Evolutionary conservation across 73 alveolate species (phyloP).

Genomic region (Tetrahymena thermophila): DNA sequence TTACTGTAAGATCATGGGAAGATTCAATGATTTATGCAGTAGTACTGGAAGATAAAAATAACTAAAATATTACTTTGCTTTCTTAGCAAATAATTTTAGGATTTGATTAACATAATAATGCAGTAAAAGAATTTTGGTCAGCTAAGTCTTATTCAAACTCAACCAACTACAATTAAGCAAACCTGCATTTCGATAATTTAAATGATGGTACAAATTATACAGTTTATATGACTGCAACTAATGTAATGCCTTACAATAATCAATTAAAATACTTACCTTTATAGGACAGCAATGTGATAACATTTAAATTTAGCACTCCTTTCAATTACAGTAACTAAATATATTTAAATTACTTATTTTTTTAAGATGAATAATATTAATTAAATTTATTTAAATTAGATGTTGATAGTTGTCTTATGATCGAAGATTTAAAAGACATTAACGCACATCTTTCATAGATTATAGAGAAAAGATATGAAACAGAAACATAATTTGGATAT

Average conservation of each 20-base stretch:
- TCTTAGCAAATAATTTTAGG: background rate
- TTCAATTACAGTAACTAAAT: background rate
- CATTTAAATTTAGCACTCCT: background rate
- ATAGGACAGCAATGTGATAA: background rate
- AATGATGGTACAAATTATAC: background rate
- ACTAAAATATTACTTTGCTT: background rate
- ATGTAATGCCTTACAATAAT: background rate
- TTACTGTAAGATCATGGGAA: background rate
- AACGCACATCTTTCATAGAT: background rate
- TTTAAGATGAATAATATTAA: background rate
- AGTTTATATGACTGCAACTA: background rate
- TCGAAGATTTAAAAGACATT: background rate
- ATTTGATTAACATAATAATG: background rate
- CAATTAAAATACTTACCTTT: background rate
- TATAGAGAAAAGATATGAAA: background rate
- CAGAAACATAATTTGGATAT: background rate
- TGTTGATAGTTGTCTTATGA: background rate
- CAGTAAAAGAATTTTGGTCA: background rate
- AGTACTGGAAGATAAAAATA: background rate
- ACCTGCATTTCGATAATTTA: background rate
- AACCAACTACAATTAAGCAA: background rate
- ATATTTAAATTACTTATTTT: background rate
- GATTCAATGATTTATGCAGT: background rate
- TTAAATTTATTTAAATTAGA: background rate
- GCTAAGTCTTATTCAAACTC: background rate